Conservation (phyloP, 2,329 filamentous ascomycete genomes). For the Arthrocladium fulminans region DNA sequence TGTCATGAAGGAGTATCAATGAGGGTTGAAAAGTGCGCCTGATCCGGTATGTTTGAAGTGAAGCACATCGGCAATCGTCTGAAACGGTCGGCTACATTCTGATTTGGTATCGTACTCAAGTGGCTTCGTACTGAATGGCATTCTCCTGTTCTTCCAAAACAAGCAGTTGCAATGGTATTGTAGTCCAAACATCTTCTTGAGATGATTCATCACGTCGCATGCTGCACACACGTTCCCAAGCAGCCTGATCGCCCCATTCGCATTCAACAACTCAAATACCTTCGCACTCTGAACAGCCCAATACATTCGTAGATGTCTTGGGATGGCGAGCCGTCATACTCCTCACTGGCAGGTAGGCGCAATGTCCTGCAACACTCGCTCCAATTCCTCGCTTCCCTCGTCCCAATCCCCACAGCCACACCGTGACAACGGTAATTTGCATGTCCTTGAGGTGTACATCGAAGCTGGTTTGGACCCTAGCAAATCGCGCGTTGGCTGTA, state of each 20-base stretch:
- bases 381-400: constrained; percentile 41
- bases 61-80: too few species aligned
- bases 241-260: too few species aligned
- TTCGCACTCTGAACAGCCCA: constrained; percentile 65
- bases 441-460: constrained; percentile 33
- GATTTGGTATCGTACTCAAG: too few species aligned
- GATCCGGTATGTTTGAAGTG: too few species aligned
- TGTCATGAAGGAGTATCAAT: background rate
- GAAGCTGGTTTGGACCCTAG: constrained; percentile 22
- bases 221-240: too few species aligned
- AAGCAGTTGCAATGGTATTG: too few species aligned
- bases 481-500: constrained; percentile 37
- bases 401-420: constrained; percentile 51
- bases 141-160: too few species aligned
- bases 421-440: constrained; percentile 42
- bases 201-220: too few species aligned
- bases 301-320: constrained; percentile 61
- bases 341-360: constrained; percentile 57
- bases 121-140: too few species aligned
- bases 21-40: too few species aligned
- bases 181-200: too few species aligned
- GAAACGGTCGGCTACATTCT: too few species aligned
- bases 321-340: constrained; percentile 61
- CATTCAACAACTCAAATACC: constrained; percentile 34
- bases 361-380: constrained; percentile 49